Evolutionary conservation across 495 filamentous ascomycete genomes (phyloP).

Genomic region (Peziza echinospora): DNA sequence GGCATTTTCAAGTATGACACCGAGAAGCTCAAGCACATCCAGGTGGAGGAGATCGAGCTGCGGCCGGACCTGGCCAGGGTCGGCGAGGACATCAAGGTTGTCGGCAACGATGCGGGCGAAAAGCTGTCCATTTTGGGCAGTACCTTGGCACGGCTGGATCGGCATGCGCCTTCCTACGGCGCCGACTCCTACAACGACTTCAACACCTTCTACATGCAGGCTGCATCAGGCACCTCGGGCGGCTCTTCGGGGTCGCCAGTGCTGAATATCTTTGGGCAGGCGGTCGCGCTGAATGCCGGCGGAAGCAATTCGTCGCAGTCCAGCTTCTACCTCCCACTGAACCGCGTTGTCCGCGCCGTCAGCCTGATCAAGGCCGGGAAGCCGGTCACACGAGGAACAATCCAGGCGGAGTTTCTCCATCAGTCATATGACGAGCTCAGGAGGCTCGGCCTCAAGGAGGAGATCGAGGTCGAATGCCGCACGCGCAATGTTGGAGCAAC

Average conservation of each 20-base stretch:
- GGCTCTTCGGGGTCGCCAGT: slow-evolving; percentile 19
- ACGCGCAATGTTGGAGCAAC: slow-evolving; percentile 9
- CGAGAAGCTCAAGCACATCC: slow-evolving; percentile 17
- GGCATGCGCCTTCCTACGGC: slow-evolving; percentile 19
- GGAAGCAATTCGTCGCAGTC: slow-evolving; percentile 21
- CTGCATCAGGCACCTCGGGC: slow-evolving; percentile 20
- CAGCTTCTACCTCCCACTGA: slow-evolving; percentile 18
- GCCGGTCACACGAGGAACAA: slow-evolving; percentile 15
- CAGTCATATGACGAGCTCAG: slow-evolving; percentile 18
- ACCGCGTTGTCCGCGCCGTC: slow-evolving; percentile 18
- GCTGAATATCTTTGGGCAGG: slow-evolving; percentile 18
- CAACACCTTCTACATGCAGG: slow-evolving; percentile 21
- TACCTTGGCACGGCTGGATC: slow-evolving; percentile 17
- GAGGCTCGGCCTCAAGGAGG: slow-evolving; percentile 15
- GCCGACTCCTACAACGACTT: slow-evolving; percentile 20
- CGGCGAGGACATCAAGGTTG: slow-evolving; percentile 20
- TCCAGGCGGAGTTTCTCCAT: slow-evolving; percentile 20
- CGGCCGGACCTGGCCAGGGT: slow-evolving; percentile 17
- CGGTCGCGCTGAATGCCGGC: slow-evolving; percentile 18
- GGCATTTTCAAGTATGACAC: slow-evolving; percentile 20
- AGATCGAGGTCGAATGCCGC: slow-evolving; percentile 15
- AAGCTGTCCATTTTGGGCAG: slow-evolving; percentile 20
- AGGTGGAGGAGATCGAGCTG: slow-evolving; percentile 19
- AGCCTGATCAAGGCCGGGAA: slow-evolving; percentile 18
- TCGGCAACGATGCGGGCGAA: slow-evolving; percentile 20